These are phyloP conservation scores for Podosphaera aphanis DNA, from an alignment of 2,329 filamentous ascomycete genomes.

Conservation along the genomic window DNA sequence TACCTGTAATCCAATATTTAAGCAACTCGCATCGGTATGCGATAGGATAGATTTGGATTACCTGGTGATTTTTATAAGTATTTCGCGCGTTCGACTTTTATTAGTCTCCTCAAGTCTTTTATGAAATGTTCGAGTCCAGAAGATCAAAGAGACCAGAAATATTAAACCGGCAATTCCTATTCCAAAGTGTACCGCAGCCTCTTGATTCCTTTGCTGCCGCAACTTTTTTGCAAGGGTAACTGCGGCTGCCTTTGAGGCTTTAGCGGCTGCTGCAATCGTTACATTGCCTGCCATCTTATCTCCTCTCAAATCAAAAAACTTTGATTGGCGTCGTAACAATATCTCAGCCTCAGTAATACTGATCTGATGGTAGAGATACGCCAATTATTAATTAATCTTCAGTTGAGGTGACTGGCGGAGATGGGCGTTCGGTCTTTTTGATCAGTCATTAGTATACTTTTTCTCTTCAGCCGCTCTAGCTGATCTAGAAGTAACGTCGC, in stretches of 20 bases:
- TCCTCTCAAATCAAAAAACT: too few species aligned
- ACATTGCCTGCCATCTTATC: conserved; percentile 2
- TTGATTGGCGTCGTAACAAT: too few species aligned
- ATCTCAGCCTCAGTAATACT: too few species aligned
- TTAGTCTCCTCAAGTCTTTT: conserved; percentile 1
- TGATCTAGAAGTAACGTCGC: too few species aligned
- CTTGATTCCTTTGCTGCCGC: conserved; percentile 3
- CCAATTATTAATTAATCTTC: too few species aligned
- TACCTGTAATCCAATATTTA: conserved; percentile 2
- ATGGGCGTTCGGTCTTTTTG: too few species aligned
- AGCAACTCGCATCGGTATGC: not conserved
- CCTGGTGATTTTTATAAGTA: conserved; percentile 5
- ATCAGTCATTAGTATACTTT: too few species aligned
- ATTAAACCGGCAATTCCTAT: conserved; percentile 8
- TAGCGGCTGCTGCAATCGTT: conserved; percentile 2
- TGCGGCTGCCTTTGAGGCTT: conserved; percentile 3
- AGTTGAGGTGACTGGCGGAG: too few species aligned
- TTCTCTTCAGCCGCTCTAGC: too few species aligned
- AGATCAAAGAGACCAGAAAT: conserved; percentile 7
- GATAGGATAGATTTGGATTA: conserved; percentile 4
- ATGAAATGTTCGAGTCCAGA: conserved; percentile 8
- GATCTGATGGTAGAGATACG: too few species aligned
- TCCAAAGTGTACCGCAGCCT: conserved; percentile 7
- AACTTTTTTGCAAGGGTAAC: not conserved
- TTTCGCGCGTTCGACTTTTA: conserved; percentile 4